Evolutionary conservation across 225 moss, liverwort and hornwort species (phyloP).

Genomic region (Polytrichum formosum): DNA sequence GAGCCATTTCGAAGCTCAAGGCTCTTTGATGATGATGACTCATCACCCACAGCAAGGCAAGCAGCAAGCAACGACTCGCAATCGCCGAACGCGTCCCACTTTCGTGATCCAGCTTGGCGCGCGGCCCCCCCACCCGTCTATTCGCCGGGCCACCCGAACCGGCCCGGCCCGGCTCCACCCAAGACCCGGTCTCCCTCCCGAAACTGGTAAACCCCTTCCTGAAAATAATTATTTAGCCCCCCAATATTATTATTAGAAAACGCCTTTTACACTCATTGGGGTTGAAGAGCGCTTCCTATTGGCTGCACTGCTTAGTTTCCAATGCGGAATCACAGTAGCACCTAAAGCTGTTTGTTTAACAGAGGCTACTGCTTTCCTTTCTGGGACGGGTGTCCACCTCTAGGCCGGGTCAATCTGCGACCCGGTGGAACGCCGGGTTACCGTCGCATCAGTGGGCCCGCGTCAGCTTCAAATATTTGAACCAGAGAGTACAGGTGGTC

Average conservation of each 20-base stretch:
- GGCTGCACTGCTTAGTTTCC: not conserved
- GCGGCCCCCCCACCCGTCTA: not conserved
- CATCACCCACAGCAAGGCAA: not conserved
- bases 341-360: not conserved
- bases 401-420: not conserved
- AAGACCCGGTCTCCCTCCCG: not conserved
- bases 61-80: not conserved
- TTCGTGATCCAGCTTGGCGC: slow-evolving; percentile 8
- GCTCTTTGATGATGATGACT: not conserved
- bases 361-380: not conserved
- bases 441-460: slow-evolving; percentile 1
- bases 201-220: not conserved
- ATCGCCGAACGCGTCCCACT: not conserved
- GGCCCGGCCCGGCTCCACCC: not conserved
- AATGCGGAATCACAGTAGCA: not conserved
- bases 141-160: not conserved
- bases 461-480: not conserved
- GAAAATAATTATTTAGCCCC: not conserved
- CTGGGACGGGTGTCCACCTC: not conserved
- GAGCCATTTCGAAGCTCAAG: not conserved
- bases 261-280: not conserved
- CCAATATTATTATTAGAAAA: not conserved
- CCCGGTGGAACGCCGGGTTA: not conserved
- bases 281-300: not conserved
- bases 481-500: not conserved